Evolutionary conservation across 2,329 filamentous ascomycete genomes (phyloP), one percentile per base, ranked within the genome.

Genomic region (Fonsecaea nubica): DNA sequence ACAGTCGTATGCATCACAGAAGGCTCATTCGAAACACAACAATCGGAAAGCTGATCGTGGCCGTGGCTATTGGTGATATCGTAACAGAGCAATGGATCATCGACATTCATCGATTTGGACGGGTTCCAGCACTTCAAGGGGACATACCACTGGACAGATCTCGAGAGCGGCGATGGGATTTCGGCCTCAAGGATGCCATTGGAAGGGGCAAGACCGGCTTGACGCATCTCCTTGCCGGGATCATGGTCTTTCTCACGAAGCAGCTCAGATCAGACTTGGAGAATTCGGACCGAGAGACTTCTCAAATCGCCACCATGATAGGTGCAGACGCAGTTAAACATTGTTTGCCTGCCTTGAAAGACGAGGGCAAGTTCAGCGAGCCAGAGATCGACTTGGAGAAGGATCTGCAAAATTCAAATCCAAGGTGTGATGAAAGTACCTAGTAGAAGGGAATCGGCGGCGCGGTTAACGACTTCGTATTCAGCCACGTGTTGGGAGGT

Each of bases 71-170:
- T 1, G 81, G 81, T 10, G 74, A 76, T 3, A 78, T 85, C 35
- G 79, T 84, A 2, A 81, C 79, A 0, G 81, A 84, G 62, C 71
- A 77, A 3, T 85, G 83, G 83, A 72, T 84, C 4, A 58, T 68
- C 0, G 76, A 80, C 3, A 81, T 79, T 32, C 74, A 76, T 15
- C 74, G 76, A 38, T 69, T 74, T n/a, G 74, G 72, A 1, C 64
- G 69, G 3, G 72, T 84, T 15, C 77, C 82, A 4, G 72, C 77
- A 1, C 70, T 78, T 1, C 62, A 72, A 0, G 57, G 65, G 0
- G 82, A 77, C 69, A 72, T 76, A n/a, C 78, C 80, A 0, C 64
- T 69, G 12, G 75, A 76, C 36, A 66, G 73, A 1, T 67, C 71
- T 9, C 74, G 75, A 55, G 79, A 82, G 69, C 67, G 73, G n/a